Base-by-base conservation (phyloP, 176 grass and related monocot species). In the Tillandsia fasciculata region DNA sequence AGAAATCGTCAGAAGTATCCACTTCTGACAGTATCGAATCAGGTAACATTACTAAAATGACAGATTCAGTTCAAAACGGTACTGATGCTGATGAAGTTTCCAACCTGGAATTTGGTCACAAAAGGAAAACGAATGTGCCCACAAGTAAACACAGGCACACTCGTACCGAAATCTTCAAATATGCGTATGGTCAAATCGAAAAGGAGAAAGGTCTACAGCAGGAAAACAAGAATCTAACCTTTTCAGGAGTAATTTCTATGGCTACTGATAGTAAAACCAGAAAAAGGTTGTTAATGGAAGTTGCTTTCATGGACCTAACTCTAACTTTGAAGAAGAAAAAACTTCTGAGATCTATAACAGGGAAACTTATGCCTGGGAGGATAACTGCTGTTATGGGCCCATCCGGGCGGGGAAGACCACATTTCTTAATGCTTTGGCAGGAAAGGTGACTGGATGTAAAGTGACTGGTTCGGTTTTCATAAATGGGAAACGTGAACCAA, bases 331-430 rank as follows among this genome's bases (percentile, higher is more conserved):
- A 86, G 26, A 90, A 81, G 52, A 97, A 72, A 78, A 87, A 90
- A 72, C 89, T 97, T 53, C 33, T 97, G 42, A 79, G 89, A 53
- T 90, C 77, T 69, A 76, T 97, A 69, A 97, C 80, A 33, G 94
- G 94, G 10, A 82, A 87, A 48, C 84, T 97, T 81, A 56, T 75
- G 20, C 89, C 94, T 1, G 86, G 94, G 2, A 86, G 76, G 67
- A 84, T 97, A 33, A 85, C 89, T 53, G 94, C 94, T 5, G 86
- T 97, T 12, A 97, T 97, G 94, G 94, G 94, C 0, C 94, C 93
- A 18, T 97, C 94, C 9, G 94, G 94, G 94, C 94, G 0, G 94
- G 94, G 6, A 97, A 97, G 71, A 97, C 94, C 33, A 97, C 94
- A 1, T 97, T 97, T 79, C 80, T 97, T 64, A 92, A 92, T 73